Conservation (phyloP, 805 yeast genomes). For the Barnettozyma sp. region DNA sequence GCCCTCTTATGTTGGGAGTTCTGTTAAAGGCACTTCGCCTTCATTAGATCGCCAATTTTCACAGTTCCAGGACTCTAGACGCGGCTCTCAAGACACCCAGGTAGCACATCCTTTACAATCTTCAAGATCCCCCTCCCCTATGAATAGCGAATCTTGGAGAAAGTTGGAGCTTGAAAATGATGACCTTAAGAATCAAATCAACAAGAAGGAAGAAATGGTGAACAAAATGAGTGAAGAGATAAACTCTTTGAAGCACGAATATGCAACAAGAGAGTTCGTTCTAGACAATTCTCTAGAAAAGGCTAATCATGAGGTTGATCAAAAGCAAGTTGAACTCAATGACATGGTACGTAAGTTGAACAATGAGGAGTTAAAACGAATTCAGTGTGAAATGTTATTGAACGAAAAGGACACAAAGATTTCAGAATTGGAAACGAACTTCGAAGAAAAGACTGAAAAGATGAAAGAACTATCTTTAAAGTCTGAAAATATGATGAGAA, state of each 20-base stretch:
- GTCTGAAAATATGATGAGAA: background rate
- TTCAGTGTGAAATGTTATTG: background rate
- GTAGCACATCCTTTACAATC: background rate
- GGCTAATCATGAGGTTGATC: background rate
- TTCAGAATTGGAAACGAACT: background rate
- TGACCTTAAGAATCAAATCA: constrained; percentile 1
- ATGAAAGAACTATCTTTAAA: background rate
- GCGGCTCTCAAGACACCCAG: constrained; percentile 1
- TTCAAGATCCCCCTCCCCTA: constrained; percentile 11
- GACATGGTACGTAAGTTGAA: background rate
- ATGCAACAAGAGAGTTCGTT: constrained; percentile 15
- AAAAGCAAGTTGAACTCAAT: constrained; percentile 5
- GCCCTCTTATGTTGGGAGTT: constrained; percentile 27
- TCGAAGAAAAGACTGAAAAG: constrained; percentile 1
- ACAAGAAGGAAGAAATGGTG: background rate
- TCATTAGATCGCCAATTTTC: constrained; percentile 2
- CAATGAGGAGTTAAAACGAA: background rate
- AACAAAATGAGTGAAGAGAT: constrained; percentile 16
- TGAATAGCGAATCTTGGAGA: constrained; percentile 5
- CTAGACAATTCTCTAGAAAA: constrained; percentile 3
- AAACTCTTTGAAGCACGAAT: constrained; percentile 11
- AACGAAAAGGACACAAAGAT: constrained; percentile 1
- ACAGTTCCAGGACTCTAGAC: constrained; percentile 1
- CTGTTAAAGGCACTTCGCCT: constrained; percentile 4
- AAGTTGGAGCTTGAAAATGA: constrained; percentile 13